Evolutionary conservation across 441 rosid species (phyloP), one percentile per base, ranked within the genome.

Genomic region (Erodium trifolium): DNA sequence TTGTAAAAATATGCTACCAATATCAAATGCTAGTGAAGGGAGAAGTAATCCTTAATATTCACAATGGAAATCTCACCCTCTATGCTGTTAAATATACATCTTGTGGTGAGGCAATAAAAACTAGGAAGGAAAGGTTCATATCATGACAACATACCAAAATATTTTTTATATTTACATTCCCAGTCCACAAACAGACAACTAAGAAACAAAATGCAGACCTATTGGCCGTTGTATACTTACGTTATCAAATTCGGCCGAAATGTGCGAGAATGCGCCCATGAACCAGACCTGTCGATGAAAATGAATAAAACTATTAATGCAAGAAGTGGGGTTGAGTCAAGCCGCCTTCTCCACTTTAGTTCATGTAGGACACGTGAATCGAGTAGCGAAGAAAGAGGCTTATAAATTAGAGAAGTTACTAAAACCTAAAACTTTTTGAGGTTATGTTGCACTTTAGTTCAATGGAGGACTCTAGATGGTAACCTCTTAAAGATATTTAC

Each of bases 261-360:
- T 86, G 78, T 88, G 96, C 14, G 99, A 87, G 71, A 87, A 91
- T 78, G 87, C 87, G 63, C 94, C 96, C 89, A 94, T 89, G 84
- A 94, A 90, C 74, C 81, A 78, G 70, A 94, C 96, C 99, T 94
- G 72, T 64, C 6, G 13, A 60, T 10, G 34, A 60, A 23, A 23
- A 60, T 23, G 34, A 60, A 60, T 60, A 12, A 10, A 60, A 23
- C 1, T 19, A 60, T 60, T 23, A 11, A 60, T 60, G 47, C 34
- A 65, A 51, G 27, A 29, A 66, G 35, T 60, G 65, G 27, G 27
- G 27, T 23, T 23, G 27, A 23, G 27, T 23, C 27, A 23, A 23
- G 27, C 27, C 27, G 27, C 27, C 27, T 23, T 23, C 27, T 23
- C 27, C 27, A 23, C 27, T 23, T 23, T 23, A 23, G 27, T 23